These are phyloP conservation scores for Xylaria sp. DNA, from an alignment of 2,329 filamentous ascomycete species.

Conservation along the genomic window DNA sequence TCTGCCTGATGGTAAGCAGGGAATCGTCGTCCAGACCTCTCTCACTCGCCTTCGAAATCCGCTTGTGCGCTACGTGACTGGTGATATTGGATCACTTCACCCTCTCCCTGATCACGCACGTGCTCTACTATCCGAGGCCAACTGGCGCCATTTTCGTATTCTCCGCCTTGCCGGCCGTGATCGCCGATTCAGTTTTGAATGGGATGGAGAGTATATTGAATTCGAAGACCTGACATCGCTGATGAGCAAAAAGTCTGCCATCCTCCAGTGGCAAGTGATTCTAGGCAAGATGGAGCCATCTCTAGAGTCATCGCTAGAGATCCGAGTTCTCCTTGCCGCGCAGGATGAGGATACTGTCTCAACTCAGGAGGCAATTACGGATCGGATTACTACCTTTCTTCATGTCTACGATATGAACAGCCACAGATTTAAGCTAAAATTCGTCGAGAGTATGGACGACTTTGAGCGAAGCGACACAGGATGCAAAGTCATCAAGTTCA, in stretches of 20 bases:
- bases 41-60: constrained; percentile 55
- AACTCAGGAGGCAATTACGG: neutral
- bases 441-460: constrained; percentile 21
- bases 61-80: constrained; percentile 55
- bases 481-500: constrained; percentile 35
- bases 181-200: constrained; percentile 55
- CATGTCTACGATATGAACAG: constrained; percentile 20
- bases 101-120: constrained; percentile 45
- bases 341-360: neutral
- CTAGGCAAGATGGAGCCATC: constrained; percentile 45
- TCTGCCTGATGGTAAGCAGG: constrained; percentile 49
- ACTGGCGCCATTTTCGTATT: constrained; percentile 46
- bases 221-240: constrained; percentile 47
- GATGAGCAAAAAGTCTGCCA: constrained; percentile 40
- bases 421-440: constrained; percentile 25
- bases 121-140: constrained; percentile 40
- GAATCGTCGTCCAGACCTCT: constrained; percentile 55
- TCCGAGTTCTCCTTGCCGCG: constrained; percentile 30
- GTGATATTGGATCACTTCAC: constrained; percentile 56
- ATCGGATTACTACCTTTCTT: constrained; percentile 15
- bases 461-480: constrained; percentile 35
- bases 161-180: constrained; percentile 56
- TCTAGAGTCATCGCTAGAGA: constrained; percentile 16
- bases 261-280: constrained; percentile 58
- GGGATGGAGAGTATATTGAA: constrained; percentile 53